These are phyloP conservation scores for Botrytis pseudocinerea DNA, from an alignment of 2,329 filamentous ascomycete species.

Conservation along the genomic window DNA sequence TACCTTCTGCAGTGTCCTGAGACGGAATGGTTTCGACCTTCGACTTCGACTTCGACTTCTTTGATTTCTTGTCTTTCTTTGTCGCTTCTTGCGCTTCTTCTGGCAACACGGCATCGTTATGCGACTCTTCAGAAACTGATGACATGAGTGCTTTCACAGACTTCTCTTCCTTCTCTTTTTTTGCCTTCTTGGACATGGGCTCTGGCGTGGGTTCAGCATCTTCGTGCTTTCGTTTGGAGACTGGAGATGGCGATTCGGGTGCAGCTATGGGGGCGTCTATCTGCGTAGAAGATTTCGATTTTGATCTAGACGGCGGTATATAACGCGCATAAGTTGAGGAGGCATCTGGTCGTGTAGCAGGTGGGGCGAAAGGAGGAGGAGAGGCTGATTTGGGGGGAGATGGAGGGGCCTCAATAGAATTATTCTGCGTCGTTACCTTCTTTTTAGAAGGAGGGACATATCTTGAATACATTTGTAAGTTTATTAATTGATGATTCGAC, in stretches of 20 bases:
- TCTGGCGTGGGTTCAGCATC: not conserved
- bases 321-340: constrained; percentile 40
- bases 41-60: constrained; percentile 15
- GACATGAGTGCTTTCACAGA: not conserved
- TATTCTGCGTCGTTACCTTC: constrained; percentile 16
- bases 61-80: constrained; percentile 15
- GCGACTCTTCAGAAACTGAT: not conserved
- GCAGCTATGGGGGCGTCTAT: not conserved
- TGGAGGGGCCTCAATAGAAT: constrained; percentile 2
- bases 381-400: constrained; percentile 9
- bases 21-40: not conserved
- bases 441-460: constrained; percentile 39
- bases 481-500: constrained; percentile 26
- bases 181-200: constrained; percentile 15
- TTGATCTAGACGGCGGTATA: constrained; percentile 36
- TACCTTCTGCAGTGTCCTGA: not conserved
- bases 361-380: constrained; percentile 25
- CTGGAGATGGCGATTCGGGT: not conserved
- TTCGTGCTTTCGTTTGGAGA: constrained; percentile 19
- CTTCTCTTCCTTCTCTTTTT: constrained; percentile 28
- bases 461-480: constrained; percentile 38
- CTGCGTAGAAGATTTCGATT: not conserved
- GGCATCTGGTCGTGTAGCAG: constrained; percentile 34
- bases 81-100: constrained; percentile 9
- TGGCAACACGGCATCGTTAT: not conserved